These are phyloP conservation scores for Talaromyces thailandensis DNA, from an alignment of 495 filamentous ascomycete species.

Conservation along the genomic window DNA sequence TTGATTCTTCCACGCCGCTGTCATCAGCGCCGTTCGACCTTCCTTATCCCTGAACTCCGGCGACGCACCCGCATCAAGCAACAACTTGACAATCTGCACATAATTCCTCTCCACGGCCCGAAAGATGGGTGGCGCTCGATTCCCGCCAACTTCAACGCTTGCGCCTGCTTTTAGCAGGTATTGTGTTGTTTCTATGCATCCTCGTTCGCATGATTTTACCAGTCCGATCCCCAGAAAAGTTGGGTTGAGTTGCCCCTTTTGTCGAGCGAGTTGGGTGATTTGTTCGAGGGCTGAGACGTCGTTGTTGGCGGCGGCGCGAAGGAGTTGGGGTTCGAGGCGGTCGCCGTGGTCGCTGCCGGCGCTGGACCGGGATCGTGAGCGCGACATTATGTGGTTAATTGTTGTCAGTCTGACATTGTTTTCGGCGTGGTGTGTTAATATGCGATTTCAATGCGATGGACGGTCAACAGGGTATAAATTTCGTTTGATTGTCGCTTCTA, in stretches of 20 bases:
- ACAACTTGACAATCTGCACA: slow-evolving; percentile 31
- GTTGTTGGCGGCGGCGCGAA: slow-evolving; percentile 40
- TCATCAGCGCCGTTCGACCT: slow-evolving; percentile 48
- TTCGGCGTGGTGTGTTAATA: not conserved
- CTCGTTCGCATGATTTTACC: slow-evolving; percentile 42
- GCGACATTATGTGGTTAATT: slow-evolving; percentile 2
- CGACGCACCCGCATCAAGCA: slow-evolving; percentile 34
- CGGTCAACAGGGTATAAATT: not conserved
- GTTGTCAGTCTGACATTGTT: not conserved
- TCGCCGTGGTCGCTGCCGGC: slow-evolving; percentile 33
- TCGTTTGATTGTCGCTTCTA: not conserved
- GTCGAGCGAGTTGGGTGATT: slow-evolving; percentile 30
- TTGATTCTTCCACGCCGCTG: slow-evolving; percentile 48
- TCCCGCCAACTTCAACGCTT: slow-evolving; percentile 29
- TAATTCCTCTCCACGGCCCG: slow-evolving; percentile 44
- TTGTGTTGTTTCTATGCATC: slow-evolving; percentile 29
- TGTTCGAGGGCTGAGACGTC: slow-evolving; percentile 25
- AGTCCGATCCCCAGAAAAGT: slow-evolving; percentile 42
- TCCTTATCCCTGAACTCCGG: slow-evolving; percentile 34
- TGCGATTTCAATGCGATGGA: not conserved
- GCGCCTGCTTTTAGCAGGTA: slow-evolving; percentile 39
- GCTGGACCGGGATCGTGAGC: slow-evolving; percentile 29
- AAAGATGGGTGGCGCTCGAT: slow-evolving; percentile 35
- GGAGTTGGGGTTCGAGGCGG: slow-evolving; percentile 43
- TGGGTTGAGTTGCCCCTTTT: slow-evolving; percentile 35